Percentiles rank a stretch among this genome's conserved stretches.
phyloP scores from a whole-genome alignment of 257 asterid genomes.

The Salvia splendens region DNA sequence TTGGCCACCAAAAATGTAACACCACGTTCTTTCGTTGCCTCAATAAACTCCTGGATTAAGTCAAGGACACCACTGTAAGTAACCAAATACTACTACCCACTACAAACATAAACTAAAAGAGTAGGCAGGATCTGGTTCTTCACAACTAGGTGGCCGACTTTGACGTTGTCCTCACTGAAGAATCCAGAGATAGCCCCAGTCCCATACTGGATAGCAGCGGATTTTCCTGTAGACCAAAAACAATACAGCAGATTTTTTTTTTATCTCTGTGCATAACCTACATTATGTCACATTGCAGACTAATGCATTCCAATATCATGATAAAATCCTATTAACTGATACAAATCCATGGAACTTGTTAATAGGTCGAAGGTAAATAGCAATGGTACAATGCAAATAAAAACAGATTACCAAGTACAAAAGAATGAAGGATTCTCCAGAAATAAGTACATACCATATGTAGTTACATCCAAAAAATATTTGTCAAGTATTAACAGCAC shows the following conservation, averaged over 20 bases:
- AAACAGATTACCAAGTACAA: not conserved
- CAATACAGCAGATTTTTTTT: not conserved
- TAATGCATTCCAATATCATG: not conserved
- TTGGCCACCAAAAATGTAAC: constrained; percentile 88
- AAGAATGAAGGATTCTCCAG: not conserved
- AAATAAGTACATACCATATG: not conserved
- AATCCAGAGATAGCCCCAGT: constrained; percentile 95
- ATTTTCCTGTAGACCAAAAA: constrained; percentile 50
- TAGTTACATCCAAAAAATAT: not conserved
- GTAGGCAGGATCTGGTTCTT: constrained; percentile 56
- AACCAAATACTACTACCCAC: not conserved
- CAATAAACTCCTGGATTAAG: constrained; percentile 70
- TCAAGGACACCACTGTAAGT: constrained; percentile 23
- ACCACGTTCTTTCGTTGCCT: constrained; percentile 91
- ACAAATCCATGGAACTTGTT: constrained; percentile 7
- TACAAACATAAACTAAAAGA: constrained; percentile 13
- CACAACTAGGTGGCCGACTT: constrained; percentile 79
- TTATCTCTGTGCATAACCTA: constrained; percentile 1
- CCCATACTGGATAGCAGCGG: constrained; percentile 93
- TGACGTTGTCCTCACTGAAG: constrained; percentile 76
- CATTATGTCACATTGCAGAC: not conserved
- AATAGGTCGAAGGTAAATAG: not conserved
- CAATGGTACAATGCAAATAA: not conserved
- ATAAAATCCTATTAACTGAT: not conserved
- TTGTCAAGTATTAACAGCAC: not conserved